A percentile compares a stretch with the other conserved stretches of the same genome.
These are phyloP conservation scores for Bjerkandera adusta DNA, from an alignment of 1,284 basidiomycete species.

Conservation along the genomic window DNA sequence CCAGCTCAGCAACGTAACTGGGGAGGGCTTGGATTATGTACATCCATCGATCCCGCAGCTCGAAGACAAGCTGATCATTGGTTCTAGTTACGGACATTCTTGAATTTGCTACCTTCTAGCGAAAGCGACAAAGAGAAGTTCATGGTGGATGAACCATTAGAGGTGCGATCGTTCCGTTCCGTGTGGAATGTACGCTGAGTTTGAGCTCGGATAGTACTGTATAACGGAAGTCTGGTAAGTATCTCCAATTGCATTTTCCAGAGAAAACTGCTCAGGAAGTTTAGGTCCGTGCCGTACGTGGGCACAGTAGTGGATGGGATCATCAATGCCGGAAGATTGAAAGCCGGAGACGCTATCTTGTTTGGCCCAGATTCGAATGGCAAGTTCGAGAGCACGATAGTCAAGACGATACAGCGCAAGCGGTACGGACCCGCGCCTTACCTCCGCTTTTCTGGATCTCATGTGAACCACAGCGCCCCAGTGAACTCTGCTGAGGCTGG, in stretches of 20 bases:
- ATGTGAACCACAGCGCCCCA: conserved; percentile 53
- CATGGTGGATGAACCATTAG: conserved; percentile 82
- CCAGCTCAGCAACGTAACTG: conserved; percentile 93
- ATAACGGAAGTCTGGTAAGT: conserved; percentile 70
- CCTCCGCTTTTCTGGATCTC: background rate
- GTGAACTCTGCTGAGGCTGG: conserved; percentile 90
- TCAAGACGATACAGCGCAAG: conserved; percentile 96
- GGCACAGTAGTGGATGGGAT: conserved; percentile 96
- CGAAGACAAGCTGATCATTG: background rate
- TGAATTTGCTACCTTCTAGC: conserved; percentile 85
- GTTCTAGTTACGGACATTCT: conserved; percentile 71
- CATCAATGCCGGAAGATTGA: conserved; percentile 74
- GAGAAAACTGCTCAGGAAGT: conserved; percentile 13
- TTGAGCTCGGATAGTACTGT: conserved; percentile 52
- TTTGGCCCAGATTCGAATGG: conserved; percentile 95
- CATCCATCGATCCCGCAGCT: conserved; percentile 4
- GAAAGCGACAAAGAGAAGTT: conserved; percentile 82
- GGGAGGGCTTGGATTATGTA: conserved; percentile 82
- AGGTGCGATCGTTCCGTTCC: conserved; percentile 44
- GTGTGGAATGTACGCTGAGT: conserved; percentile 10
- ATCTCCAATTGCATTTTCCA: conserved; percentile 38
- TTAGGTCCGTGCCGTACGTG: conserved; percentile 86
- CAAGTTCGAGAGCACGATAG: conserved; percentile 76
- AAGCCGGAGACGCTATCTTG: conserved; percentile 78
- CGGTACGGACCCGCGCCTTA: conserved; percentile 41